phyloP scores from a whole-genome alignment of 1,284 basidiomycete species.

The Sparassis latifolia region DNA sequence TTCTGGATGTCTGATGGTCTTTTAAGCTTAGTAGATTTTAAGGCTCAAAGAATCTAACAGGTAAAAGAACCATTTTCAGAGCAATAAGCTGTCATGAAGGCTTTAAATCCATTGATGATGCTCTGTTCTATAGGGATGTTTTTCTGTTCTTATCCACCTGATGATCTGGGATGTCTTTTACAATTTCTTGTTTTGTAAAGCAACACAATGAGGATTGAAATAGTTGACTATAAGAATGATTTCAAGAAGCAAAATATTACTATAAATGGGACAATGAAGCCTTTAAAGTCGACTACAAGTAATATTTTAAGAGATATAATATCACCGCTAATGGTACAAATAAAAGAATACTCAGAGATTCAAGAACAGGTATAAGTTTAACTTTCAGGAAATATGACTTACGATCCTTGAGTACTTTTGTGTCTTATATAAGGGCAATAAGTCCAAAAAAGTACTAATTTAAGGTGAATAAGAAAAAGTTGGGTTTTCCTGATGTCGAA shows the following conservation, averaged over 20 bases:
- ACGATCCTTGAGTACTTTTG: background rate
- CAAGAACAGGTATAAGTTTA: background rate
- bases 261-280: background rate
- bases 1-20: background rate
- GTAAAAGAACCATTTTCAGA: background rate
- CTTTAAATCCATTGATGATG: background rate
- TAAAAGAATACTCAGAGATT: background rate
- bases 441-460: too few relatives aligned
- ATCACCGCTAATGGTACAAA: background rate
- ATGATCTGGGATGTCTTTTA: too few relatives aligned
- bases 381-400: background rate
- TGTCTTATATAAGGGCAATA: background rate
- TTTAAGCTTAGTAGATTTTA: background rate
- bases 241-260: background rate
- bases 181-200: background rate
- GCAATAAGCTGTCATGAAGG: background rate
- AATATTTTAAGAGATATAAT: background rate
- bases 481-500: too few relatives aligned
- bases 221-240: background rate
- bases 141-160: too few relatives aligned
- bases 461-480: too few relatives aligned
- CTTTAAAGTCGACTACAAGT: background rate
- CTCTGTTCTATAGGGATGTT: background rate
- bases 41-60: background rate
- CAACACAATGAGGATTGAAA: background rate